Conservation (phyloP, 805 yeast genomes). For the Allodekkera sacchari region DNA sequence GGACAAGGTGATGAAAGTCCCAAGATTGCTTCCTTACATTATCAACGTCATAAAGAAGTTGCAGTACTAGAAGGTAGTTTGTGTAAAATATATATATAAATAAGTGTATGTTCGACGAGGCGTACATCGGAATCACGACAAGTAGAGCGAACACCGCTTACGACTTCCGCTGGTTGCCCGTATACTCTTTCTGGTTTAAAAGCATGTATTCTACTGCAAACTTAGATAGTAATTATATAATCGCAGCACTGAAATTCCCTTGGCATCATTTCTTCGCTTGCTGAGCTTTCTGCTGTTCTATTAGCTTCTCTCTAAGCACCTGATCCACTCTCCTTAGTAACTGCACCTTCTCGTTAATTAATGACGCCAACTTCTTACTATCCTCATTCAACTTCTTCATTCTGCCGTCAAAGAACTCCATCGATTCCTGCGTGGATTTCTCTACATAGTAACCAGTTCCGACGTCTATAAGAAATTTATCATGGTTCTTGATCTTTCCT, state of each 20-base stretch:
- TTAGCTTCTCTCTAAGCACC: constrained; percentile 44
- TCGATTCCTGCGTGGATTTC: constrained; percentile 60
- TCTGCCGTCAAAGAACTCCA: constrained; percentile 63
- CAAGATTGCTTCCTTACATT: constrained; percentile 22
- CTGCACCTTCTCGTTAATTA: constrained; percentile 68
- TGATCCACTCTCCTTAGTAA: constrained; percentile 54
- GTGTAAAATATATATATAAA: neutral
- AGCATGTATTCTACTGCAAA: too few species aligned
- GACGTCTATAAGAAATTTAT: constrained; percentile 79
- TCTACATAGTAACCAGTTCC: constrained; percentile 96
- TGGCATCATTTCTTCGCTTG: neutral
- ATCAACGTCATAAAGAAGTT: constrained; percentile 15
- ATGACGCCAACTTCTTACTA: constrained; percentile 60
- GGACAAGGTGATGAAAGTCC: constrained; percentile 26
- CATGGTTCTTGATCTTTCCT: constrained; percentile 58
- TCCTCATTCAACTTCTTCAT: constrained; percentile 66
- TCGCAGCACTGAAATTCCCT: neutral
- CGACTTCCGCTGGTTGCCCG: too few species aligned
- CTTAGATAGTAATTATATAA: too few species aligned
- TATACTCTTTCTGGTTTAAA: too few species aligned
- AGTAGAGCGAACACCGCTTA: neutral
- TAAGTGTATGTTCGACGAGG: neutral
- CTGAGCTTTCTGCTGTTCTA: constrained; percentile 31
- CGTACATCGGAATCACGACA: too few species aligned
- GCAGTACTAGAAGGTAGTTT: constrained; percentile 10